Evolutionary conservation across 2,329 filamentous ascomycete genomes (phyloP).

Genomic region (Rutstroemia sp.): DNA sequence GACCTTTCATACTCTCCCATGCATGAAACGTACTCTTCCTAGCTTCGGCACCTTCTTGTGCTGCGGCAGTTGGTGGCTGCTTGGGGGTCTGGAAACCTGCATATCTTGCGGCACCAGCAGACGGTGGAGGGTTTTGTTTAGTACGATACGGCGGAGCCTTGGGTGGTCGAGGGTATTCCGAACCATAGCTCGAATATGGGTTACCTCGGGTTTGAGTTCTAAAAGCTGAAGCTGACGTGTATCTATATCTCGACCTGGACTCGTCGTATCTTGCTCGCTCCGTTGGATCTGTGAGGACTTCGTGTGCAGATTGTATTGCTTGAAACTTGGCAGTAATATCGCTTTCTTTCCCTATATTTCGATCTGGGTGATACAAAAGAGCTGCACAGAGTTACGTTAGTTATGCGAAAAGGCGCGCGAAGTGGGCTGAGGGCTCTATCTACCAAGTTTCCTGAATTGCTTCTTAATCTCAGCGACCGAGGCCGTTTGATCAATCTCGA

Average conservation of each 20-base stretch:
- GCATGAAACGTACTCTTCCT: constrained; percentile 26
- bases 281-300: constrained; percentile 45
- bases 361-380: constrained; percentile 62
- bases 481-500: constrained; percentile 52
- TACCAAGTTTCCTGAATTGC: constrained; percentile 60
- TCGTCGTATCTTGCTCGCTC: constrained; percentile 30
- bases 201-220: constrained; percentile 26
- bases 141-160: constrained; percentile 23
- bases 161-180: constrained; percentile 27
- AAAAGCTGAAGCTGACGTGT: constrained; percentile 13
- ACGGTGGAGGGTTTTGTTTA: constrained; percentile 18
- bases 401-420: neutral
- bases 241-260: constrained; percentile 20
- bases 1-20: constrained; percentile 27
- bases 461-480: constrained; percentile 60
- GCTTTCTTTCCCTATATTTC: constrained; percentile 59
- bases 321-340: constrained; percentile 64
- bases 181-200: constrained; percentile 27
- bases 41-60: constrained; percentile 26
- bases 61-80: constrained; percentile 20
- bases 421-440: constrained; percentile 18
- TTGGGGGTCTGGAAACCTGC: constrained; percentile 25
- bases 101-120: constrained; percentile 27
- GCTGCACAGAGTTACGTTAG: constrained; percentile 34
- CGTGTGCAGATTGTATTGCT: constrained; percentile 62